Conservation (phyloP, 768 basidiomycete species). For the Boletus sp. region DNA sequence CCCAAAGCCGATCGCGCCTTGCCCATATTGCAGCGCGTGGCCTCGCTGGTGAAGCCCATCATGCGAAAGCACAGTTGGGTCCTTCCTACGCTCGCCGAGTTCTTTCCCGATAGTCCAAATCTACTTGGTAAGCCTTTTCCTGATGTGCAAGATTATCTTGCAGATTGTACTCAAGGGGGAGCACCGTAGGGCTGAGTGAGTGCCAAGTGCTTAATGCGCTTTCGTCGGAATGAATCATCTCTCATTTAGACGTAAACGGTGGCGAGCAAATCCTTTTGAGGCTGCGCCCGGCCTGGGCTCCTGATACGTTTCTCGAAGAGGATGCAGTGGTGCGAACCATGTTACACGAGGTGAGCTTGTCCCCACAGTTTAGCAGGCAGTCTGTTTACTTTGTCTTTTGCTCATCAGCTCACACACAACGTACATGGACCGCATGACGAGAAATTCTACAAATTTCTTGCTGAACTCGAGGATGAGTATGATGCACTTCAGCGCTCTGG, state of each 20-base stretch:
- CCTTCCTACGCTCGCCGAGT: constrained; percentile 78
- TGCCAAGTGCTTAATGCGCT: neutral
- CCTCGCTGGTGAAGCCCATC: constrained; percentile 87
- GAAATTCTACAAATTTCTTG: constrained; percentile 71
- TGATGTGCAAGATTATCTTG: neutral
- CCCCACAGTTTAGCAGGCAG: no score
- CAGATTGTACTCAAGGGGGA: constrained; percentile 7
- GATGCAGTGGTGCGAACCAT: constrained; percentile 78
- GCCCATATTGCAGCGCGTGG: constrained; percentile 62
- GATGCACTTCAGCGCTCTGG: constrained; percentile 75
- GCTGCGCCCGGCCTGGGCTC: constrained; percentile 66
- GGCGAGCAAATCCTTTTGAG: constrained; percentile 84
- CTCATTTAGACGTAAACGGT: constrained; percentile 60
- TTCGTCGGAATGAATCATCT: constrained; percentile 1
- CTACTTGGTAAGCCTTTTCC: constrained; percentile 58
- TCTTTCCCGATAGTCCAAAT: constrained; percentile 74
- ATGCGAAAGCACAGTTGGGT: constrained; percentile 86
- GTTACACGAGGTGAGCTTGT: constrained; percentile 75
- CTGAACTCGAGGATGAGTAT: constrained; percentile 80
- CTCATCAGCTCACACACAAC: constrained; percentile 76
- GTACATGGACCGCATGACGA: constrained; percentile 90
- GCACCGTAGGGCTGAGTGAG: constrained; percentile 38
- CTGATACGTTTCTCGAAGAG: constrained; percentile 71
- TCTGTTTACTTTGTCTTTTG: neutral
- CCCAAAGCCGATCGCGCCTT: constrained; percentile 70